phyloP scores from a whole-genome alignment of 1,284 basidiomycete genomes.

The Cryptococcus sp. region DNA sequence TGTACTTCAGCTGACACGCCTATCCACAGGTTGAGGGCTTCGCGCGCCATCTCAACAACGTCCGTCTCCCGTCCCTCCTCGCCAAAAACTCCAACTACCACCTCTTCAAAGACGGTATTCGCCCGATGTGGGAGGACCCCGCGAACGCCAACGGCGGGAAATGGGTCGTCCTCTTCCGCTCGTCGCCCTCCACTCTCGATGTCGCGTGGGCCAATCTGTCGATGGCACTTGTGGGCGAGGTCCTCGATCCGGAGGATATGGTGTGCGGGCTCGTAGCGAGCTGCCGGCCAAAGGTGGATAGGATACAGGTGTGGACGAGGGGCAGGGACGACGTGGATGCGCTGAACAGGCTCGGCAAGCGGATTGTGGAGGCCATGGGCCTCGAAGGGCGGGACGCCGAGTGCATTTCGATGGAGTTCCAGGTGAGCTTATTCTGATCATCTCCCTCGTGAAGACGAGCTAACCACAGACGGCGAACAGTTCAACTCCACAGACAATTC shows the following conservation, averaged over 20 bases:
- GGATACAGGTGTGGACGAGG: slow-evolving; percentile 86
- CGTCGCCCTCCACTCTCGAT: slow-evolving; percentile 68
- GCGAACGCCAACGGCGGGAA: slow-evolving; percentile 88
- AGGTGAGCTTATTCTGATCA: slow-evolving; percentile 54
- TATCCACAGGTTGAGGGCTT: slow-evolving; percentile 65
- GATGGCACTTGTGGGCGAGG: slow-evolving; percentile 86
- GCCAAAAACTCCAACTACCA: slow-evolving; percentile 89
- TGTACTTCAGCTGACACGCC: neutral
- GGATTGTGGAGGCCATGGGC: slow-evolving; percentile 67
- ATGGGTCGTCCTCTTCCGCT: slow-evolving; percentile 90
- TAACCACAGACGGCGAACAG: slow-evolving; percentile 6
- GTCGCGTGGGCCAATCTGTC: slow-evolving; percentile 85
- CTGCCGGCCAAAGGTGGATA: slow-evolving; percentile 76
- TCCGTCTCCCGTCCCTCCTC: slow-evolving; percentile 81
- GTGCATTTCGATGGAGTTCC: slow-evolving; percentile 80
- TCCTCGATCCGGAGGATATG: slow-evolving; percentile 79
- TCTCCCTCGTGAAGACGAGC: neutral
- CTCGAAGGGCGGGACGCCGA: slow-evolving; percentile 59
- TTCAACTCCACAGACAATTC: slow-evolving; percentile 26
- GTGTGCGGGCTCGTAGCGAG: slow-evolving; percentile 90
- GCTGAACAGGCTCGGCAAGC: slow-evolving; percentile 72
- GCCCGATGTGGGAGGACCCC: slow-evolving; percentile 86
- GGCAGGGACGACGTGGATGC: slow-evolving; percentile 75
- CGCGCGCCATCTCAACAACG: slow-evolving; percentile 91
- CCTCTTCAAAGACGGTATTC: slow-evolving; percentile 68